phyloP scores from a whole-genome alignment of 2,329 filamentous ascomycete species.

The Lasiodiplodia theobromae region DNA sequence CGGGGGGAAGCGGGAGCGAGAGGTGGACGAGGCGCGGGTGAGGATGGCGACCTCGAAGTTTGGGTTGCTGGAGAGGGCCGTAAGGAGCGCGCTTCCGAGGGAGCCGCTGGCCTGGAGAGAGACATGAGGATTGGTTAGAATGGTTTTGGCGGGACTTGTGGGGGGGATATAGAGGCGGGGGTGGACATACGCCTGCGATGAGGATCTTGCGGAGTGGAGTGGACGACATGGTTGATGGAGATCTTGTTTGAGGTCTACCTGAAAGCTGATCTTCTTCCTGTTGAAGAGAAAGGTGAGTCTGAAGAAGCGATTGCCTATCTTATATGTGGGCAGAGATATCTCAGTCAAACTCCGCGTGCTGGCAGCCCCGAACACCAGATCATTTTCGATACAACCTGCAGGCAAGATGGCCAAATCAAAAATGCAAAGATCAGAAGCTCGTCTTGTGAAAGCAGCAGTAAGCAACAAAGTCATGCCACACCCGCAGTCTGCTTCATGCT shows the following conservation, averaged over 20 bases:
- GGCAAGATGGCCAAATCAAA: background rate
- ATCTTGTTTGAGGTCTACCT: background rate
- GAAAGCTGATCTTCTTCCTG: background rate
- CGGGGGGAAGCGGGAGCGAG: constrained; percentile 31
- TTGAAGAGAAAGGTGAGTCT: no score
- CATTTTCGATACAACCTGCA: background rate
- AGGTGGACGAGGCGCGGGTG: constrained; percentile 37
- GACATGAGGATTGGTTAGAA: no score
- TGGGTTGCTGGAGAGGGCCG: constrained; percentile 43
- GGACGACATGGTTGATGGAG: background rate
- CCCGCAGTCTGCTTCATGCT: background rate
- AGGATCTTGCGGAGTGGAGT: background rate
- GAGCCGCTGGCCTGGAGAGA: constrained; percentile 35
- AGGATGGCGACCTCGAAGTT: constrained; percentile 45
- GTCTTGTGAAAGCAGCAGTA: background rate
- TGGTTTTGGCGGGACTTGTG: background rate
- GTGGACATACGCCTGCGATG: background rate
- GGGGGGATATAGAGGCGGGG: background rate
- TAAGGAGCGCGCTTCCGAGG: constrained; percentile 38
- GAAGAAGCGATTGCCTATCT: no score
- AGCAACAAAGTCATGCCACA: background rate
- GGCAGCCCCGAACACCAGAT: background rate
- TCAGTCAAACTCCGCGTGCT: background rate
- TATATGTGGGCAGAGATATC: background rate
- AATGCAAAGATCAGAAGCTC: background rate